Conservation (phyloP, 2,329 filamentous ascomycete genomes). For the Aureobasidium sp. region DNA sequence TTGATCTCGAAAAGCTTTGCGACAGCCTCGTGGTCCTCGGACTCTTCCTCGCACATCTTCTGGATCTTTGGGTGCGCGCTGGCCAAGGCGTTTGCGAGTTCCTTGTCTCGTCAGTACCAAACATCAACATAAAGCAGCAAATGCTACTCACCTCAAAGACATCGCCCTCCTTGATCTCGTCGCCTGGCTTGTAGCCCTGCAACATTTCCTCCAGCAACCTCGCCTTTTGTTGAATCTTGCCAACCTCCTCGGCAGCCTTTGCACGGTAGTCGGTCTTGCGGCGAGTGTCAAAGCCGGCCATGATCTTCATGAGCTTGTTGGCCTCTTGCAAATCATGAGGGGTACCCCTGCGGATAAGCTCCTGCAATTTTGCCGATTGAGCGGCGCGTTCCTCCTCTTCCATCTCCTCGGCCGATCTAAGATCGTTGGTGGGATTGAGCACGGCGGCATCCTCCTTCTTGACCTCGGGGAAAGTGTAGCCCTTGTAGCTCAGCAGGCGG, state of each 20-base stretch:
- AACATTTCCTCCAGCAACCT: constrained; percentile 87
- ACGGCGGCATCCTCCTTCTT: constrained; percentile 91
- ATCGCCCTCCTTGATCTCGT: constrained; percentile 65
- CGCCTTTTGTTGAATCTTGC: constrained; percentile 93
- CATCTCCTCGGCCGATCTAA: constrained; percentile 97
- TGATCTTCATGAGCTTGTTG: constrained; percentile 96
- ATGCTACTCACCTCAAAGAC: constrained; percentile 54
- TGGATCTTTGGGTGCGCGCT: constrained; percentile 98
- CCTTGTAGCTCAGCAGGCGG: constrained; percentile 88
- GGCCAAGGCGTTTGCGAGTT: constrained; percentile 80
- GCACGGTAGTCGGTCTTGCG: constrained; percentile 97
- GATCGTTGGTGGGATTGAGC: constrained; percentile 90
- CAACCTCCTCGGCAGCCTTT: constrained; percentile 92
- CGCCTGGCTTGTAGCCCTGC: constrained; percentile 73
- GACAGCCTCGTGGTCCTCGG: constrained; percentile 91
- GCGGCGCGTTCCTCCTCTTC: constrained; percentile 92
- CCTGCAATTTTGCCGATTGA: constrained; percentile 96
- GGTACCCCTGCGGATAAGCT: constrained; percentile 84
- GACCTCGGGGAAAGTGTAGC: constrained; percentile 90
- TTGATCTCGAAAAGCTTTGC: constrained; percentile 95
- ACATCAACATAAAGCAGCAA: not conserved
- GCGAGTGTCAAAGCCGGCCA: constrained; percentile 94
- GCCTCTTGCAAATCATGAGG: constrained; percentile 94
- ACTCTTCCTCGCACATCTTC: constrained; percentile 99
- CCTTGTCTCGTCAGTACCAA: constrained; percentile 40